Percentiles rank a stretch among this genome's conserved stretches.
These are phyloP conservation scores for Jamesozyma lodderae DNA, from an alignment of 805 yeast genomes.

Conservation along the genomic window DNA sequence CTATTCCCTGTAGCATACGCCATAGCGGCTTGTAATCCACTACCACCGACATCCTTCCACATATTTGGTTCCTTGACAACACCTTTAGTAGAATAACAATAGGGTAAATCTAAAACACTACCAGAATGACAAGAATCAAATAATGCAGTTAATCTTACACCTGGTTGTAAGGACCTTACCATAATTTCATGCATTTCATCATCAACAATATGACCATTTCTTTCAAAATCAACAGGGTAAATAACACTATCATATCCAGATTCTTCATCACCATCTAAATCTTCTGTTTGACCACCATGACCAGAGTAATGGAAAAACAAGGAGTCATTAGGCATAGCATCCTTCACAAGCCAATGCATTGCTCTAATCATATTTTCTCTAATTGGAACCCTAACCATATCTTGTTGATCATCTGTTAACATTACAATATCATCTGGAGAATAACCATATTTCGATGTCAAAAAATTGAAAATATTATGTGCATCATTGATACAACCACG, in stretches of 20 bases:
- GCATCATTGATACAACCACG: constrained; percentile 80
- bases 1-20: constrained; percentile 55
- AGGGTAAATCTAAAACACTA: constrained; percentile 72
- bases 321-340: constrained; percentile 69
- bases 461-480: constrained; percentile 40
- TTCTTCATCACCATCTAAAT: constrained; percentile 64
- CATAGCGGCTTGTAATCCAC: constrained; percentile 48
- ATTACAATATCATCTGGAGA: constrained; percentile 47
- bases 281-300: constrained; percentile 72
- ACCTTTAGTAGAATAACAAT: constrained; percentile 73
- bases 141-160: constrained; percentile 68
- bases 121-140: constrained; percentile 88
- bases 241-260: constrained; percentile 66
- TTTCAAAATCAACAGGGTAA: constrained; percentile 65
- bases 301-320: constrained; percentile 79
- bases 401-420: constrained; percentile 47
- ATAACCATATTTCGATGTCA: constrained; percentile 40
- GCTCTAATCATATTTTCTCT: constrained; percentile 63
- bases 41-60: constrained; percentile 65
- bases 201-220: constrained; percentile 59
- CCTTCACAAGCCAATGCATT: constrained; percentile 71
- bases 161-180: constrained; percentile 62
- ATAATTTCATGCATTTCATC: constrained; percentile 64
- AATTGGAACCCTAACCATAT: constrained; percentile 48
- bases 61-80: constrained; percentile 72